A percentile compares a stretch with the other conserved stretches of the same genome.
Evolutionary conservation across 495 filamentous ascomycete genomes (phyloP).

Genomic region (Penicillium lagena): DNA sequence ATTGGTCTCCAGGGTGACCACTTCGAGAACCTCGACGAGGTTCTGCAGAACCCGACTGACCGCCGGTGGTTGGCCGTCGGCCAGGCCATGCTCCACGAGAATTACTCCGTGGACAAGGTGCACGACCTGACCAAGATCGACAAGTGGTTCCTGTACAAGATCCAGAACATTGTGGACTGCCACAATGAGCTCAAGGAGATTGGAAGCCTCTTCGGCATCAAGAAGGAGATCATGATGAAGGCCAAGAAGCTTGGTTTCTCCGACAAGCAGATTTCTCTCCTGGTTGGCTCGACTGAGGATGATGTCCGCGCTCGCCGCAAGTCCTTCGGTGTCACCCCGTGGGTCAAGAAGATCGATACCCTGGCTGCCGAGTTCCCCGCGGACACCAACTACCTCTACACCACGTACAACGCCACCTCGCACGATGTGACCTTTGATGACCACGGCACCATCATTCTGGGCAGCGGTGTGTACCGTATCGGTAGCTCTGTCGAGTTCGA

Average conservation of each 20-base stretch:
- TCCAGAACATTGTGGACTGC: conserved; percentile 91
- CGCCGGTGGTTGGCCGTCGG: conserved; percentile 95
- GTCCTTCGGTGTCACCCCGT: conserved; percentile 78
- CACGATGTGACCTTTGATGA: conserved; percentile 96
- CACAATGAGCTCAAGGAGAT: conserved; percentile 80
- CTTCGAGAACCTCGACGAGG: conserved; percentile 88
- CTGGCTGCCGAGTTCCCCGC: conserved; percentile 98
- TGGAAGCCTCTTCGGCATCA: conserved; percentile 78
- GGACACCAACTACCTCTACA: conserved; percentile 95
- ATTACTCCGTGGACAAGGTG: conserved; percentile 82
- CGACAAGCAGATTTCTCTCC: conserved; percentile 85
- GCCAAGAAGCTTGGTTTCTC: conserved; percentile 98
- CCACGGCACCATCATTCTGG: conserved; percentile 82
- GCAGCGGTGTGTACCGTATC: conserved; percentile 93
- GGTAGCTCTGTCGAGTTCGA: conserved; percentile 98
- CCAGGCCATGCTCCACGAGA: conserved; percentile 95
- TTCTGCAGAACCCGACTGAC: conserved; percentile 86
- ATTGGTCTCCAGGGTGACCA: conserved; percentile 91
- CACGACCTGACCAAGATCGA: conserved; percentile 97
- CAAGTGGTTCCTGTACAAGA: conserved; percentile 98
- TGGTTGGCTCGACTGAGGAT: conserved; percentile 82
- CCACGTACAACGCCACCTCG: conserved; percentile 93
- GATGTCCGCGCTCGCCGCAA: conserved; percentile 80
- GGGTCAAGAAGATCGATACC: conserved; percentile 97
- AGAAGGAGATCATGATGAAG: conserved; percentile 78